phyloP scores from a whole-genome alignment of 495 filamentous ascomycete species.

The Aspergillus mulundensis region DNA sequence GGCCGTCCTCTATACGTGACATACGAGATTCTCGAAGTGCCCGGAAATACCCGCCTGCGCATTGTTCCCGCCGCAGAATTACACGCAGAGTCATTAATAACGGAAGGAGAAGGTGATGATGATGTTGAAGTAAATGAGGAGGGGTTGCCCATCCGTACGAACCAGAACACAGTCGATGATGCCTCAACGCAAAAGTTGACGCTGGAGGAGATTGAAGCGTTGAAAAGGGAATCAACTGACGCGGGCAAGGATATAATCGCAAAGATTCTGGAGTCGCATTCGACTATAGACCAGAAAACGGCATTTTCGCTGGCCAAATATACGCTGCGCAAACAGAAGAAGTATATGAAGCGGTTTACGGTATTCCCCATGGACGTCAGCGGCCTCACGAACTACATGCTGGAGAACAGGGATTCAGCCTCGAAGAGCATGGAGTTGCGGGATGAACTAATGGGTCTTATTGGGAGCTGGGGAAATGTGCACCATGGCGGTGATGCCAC shows the following conservation, averaged over 20 bases:
- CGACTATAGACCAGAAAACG: slow-evolving; percentile 87
- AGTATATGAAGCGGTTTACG: slow-evolving; percentile 85
- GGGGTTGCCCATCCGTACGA: slow-evolving; percentile 68
- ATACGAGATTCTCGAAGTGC: slow-evolving; percentile 76
- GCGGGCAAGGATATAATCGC: slow-evolving; percentile 85
- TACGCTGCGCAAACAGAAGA: slow-evolving; percentile 86
- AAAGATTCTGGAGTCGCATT: slow-evolving; percentile 79
- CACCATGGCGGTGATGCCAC: slow-evolving; percentile 44
- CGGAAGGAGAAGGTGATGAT: slow-evolving; percentile 51
- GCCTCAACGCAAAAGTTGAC: slow-evolving; percentile 76
- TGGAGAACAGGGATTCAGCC: slow-evolving; percentile 68
- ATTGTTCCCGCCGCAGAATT: slow-evolving; percentile 78
- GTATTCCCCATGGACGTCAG: slow-evolving; percentile 77
- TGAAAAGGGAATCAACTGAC: slow-evolving; percentile 73
- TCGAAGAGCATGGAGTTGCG: slow-evolving; percentile 81
- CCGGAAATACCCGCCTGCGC: slow-evolving; percentile 61
- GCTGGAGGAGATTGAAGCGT: slow-evolving; percentile 80
- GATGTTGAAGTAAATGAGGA: slow-evolving; percentile 49
- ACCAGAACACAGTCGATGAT: slow-evolving; percentile 76
- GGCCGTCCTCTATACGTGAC: slow-evolving; percentile 86
- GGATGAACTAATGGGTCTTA: slow-evolving; percentile 76
- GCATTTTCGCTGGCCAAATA: slow-evolving; percentile 92
- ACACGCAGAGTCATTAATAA: slow-evolving; percentile 65
- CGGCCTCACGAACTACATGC: slow-evolving; percentile 64
- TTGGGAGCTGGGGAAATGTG: slow-evolving; percentile 62